Base-by-base conservation (phyloP, 1,284 basidiomycete species). In the Leccinum proximum region DNA sequence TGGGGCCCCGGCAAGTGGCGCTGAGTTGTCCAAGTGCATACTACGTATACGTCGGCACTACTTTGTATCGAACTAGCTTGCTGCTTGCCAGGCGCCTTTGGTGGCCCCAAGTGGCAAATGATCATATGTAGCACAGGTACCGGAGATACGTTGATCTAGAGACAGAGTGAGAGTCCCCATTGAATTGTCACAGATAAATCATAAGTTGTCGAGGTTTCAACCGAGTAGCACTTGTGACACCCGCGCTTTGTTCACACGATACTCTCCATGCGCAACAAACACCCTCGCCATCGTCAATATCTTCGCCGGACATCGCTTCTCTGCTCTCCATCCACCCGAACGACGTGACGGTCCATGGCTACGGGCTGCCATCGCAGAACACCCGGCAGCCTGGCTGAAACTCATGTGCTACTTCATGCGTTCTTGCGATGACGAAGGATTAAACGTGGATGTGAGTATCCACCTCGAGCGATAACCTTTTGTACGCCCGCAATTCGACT, bases 321-420 rank as follows among this genome's bases (percentile, higher is more conserved):
- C 45, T 75, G 59, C 72, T 75, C 14, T 66, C 72, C 35, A 64
- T 62, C 26, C 74, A 75, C 59, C 74, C 74, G 37, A 75, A 75
- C 62, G 74, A 75, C 53, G 67, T 72, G 35, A 66, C 70, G 0
- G 56, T 64, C 22, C 33, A 8, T 11, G 65, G 48, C 18, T 56
- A 60, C 14, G 40, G 63, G 50, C 26, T 53, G 26, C 66, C 75
- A 9, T 37, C 68, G 10, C 33, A 50, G 63, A 56, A 1, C 50
- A 18, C 10, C 7, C 58, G 8, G 72, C 74, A 54, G 68, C 72
- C 5, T 75, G 74, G 74, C 61, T 74, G 14, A 65, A 64, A 40
- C 54, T 77, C 10, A 65, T 77, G 40, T 65, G 22, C 56, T 74
- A 76, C 64, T 75, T 67, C 18, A 58, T 22, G 37, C 71, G 73